Evolutionary conservation across 169 alveolate species (phyloP), one percentile per base, ranked within the genome.

Genomic region (Plasmodium coatneyi): DNA sequence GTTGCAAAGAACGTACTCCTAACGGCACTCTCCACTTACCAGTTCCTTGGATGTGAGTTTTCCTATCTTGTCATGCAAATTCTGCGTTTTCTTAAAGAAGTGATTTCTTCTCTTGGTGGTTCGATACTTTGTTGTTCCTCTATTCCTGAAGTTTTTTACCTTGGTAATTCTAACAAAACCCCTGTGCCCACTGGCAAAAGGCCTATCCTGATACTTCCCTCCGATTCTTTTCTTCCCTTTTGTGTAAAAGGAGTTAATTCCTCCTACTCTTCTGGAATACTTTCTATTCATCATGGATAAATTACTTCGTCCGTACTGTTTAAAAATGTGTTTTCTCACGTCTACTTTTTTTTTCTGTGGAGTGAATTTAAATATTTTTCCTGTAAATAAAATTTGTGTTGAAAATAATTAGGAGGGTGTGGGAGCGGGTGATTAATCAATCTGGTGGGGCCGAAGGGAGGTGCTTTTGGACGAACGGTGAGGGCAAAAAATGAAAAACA

Each of bases 261-360:
- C 80, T 43, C 92, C 92, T 49, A 49, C 60, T 28, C 80, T 43
- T 14, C 52, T 86, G 28, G 19, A 74, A 41, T 74, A 74, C 34
- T 78, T 86, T 76, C 93, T 72, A 76, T 86, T 86, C 93, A 86
- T 86, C 86, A 86, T 76, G 14, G 93, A 86, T 86, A 86, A 74
- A 86, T 86, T 86, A 34, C 86, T 78, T 74, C 93, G 80, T 49
- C 93, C 93, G 30, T 86, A 86, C 22, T 9, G 93, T 28, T 86
- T 86, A 86, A 43, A 86, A 54, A 86, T 86, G 41, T 86, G 84
- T 86, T 86, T 86, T n/a, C 93, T 43, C 14, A 86, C 93, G 60
- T 86, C 93, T 32, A 86, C 25, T 76, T 49, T 86, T 86, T 86
- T 86, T 46, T 86, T 86, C 36, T 86, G 80, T 32, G 81, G 92